These are phyloP conservation scores for Dendrostoma leiphaemia DNA, from an alignment of 2,329 filamentous ascomycete species.

Conservation along the genomic window DNA sequence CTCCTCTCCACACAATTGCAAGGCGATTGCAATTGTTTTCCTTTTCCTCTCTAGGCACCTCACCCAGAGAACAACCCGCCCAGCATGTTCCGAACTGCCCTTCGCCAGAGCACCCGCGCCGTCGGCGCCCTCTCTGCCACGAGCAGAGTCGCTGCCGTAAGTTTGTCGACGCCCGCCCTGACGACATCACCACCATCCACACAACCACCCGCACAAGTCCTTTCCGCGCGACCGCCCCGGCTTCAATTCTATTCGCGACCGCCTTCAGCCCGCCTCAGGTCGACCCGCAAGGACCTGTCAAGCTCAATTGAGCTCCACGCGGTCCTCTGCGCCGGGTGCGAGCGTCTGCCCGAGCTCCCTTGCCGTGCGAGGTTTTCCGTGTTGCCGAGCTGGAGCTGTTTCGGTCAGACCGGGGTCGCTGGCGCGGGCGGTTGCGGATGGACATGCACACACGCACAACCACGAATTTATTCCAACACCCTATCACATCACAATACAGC, in stretches of 20 bases:
- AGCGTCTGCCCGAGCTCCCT: conserved; percentile 37
- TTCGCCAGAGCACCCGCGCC: conserved; percentile 94
- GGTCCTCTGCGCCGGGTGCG: conserved; percentile 26
- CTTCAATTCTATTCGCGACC: conserved; percentile 45
- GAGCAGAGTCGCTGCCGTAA: conserved; percentile 91
- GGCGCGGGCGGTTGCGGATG: conserved; percentile 16
- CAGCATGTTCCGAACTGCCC: conserved; percentile 96
- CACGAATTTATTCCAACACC: conserved; percentile 6
- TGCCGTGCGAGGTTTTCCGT: conserved; percentile 23
- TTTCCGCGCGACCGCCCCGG: conserved; percentile 36
- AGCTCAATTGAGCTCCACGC: conserved; percentile 38
- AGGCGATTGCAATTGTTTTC: conserved; percentile 60
- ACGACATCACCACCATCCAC: conserved; percentile 14
- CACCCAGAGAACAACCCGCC: conserved; percentile 51
- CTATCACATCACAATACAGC: conserved; percentile 15
- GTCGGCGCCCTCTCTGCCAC: conserved; percentile 91
- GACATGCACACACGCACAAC: conserved; percentile 14
- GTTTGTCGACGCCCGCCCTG: conserved; percentile 47
- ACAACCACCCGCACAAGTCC: conserved; percentile 5
- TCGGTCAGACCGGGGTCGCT: conserved; percentile 11
- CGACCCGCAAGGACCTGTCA: conserved; percentile 26
- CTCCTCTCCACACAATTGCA: conserved; percentile 64
- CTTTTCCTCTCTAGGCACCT: conserved; percentile 47
- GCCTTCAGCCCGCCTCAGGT: conserved; percentile 36
- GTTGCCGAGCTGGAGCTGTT: conserved; percentile 28